Percentiles rank a stretch among this genome's conserved stretches.
Conservation (phyloP, 352 stramenopile species). For the Globisporangium solare region DNA sequence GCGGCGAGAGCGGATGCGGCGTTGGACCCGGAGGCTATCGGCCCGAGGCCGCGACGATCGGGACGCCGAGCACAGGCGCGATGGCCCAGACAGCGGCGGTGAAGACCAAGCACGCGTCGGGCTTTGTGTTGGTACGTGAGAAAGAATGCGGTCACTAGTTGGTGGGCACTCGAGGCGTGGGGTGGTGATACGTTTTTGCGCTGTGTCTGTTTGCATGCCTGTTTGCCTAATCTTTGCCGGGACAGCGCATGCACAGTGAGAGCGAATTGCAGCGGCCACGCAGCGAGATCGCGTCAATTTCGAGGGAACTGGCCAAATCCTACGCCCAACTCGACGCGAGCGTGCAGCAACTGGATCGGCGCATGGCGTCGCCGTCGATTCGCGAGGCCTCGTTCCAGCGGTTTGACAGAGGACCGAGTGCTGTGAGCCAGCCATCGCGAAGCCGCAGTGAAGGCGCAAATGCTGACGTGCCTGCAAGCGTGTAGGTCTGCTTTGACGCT, state of each 20-base stretch:
- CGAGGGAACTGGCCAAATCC: constrained; percentile 50
- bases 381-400: constrained; percentile 28
- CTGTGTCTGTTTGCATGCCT: too few species aligned
- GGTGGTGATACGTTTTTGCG: too few species aligned
- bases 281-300: constrained; percentile 25
- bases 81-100: constrained; percentile 18
- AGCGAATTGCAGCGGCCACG: constrained; percentile 27
- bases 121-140: constrained; percentile 26
- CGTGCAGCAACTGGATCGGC: constrained; percentile 31
- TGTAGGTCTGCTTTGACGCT: too few species aligned
- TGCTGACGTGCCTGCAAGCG: too few species aligned
- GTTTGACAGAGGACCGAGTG: constrained; percentile 16
- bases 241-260: constrained; percentile 32
- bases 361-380: constrained; percentile 25
- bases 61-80: constrained; percentile 6
- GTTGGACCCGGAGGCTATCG: constrained; percentile 9
- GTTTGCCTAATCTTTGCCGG: background rate
- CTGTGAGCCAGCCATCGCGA: too few species aligned
- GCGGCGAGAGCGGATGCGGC: constrained; percentile 17
- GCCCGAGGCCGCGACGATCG: constrained; percentile 7
- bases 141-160: background rate
- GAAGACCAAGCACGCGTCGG: constrained; percentile 27
- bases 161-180: background rate
- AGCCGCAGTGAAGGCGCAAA: too few species aligned
- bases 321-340: constrained; percentile 36